A percentile compares a stretch with the other conserved stretches of the same genome.
Conservation (phyloP, 163 green algal genomes). For the Scenedesmus sp. region DNA sequence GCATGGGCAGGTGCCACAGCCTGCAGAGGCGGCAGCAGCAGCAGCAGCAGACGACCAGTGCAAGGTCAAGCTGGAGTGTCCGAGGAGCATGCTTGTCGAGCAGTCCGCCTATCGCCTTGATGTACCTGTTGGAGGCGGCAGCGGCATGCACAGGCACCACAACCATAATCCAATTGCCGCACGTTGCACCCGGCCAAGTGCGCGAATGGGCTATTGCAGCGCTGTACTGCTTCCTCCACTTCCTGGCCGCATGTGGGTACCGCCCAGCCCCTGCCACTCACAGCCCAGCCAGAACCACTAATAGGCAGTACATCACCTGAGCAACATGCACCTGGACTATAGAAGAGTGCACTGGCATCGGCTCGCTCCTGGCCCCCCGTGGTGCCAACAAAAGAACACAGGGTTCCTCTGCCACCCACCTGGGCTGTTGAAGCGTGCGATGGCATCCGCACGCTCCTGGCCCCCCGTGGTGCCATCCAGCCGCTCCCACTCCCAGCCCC, state of each 20-base stretch:
- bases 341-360: constrained; percentile 78
- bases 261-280: constrained; percentile 81
- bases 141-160: too few species aligned
- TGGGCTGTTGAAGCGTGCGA: constrained; percentile 79
- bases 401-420: constrained; percentile 24
- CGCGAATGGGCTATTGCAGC: too few species aligned
- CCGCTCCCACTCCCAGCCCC: constrained; percentile 64
- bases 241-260: constrained; percentile 71
- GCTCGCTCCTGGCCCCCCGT: constrained; percentile 74
- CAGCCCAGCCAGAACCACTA: constrained; percentile 60
- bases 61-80: too few species aligned
- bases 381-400: constrained; percentile 55
- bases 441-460: constrained; percentile 72
- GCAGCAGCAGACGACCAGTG: constrained; percentile 12
- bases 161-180: too few species aligned
- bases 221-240: constrained; percentile 69
- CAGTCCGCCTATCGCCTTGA: too few species aligned
- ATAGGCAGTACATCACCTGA: too few species aligned
- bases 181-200: too few species aligned
- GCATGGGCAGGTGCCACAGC: constrained; percentile 78
- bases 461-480: constrained; percentile 83
- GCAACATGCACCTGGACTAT: constrained; percentile 64
- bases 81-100: too few species aligned
- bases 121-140: too few species aligned
- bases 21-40: constrained; percentile 49